A percentile compares a stretch with the other conserved stretches of the same genome.
Conservation (phyloP, 1,284 basidiomycete genomes). For the Ganoderma boninense region DNA sequence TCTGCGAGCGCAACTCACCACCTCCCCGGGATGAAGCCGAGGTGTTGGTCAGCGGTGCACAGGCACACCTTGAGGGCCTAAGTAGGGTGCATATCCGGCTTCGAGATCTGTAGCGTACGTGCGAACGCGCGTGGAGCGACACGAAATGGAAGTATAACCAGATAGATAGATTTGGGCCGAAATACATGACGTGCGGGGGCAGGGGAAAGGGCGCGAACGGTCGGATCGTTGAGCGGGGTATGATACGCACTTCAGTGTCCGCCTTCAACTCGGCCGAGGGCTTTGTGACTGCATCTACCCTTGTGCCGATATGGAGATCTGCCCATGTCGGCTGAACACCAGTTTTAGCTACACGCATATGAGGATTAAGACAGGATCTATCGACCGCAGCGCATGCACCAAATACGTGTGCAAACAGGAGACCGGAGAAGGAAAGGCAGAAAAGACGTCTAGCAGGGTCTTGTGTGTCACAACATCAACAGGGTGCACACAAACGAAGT, state of each 20-base stretch:
- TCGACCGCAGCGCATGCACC: constrained; percentile 5
- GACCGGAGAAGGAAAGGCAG: constrained; percentile 10
- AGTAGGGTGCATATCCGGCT: constrained; percentile 74
- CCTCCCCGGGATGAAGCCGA: constrained; percentile 73
- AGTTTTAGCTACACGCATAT: background rate
- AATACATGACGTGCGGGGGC: background rate
- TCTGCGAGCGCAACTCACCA: constrained; percentile 46
- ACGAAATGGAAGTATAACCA: background rate
- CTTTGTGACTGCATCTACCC: constrained; percentile 80
- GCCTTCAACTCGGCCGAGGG: constrained; percentile 77
- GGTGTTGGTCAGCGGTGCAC: constrained; percentile 82
- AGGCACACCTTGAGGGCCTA: constrained; percentile 77
- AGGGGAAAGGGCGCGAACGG: background rate
- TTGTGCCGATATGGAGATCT: constrained; percentile 85
- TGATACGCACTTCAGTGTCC: constrained; percentile 64
- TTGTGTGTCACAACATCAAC: background rate
- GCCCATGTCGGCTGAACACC: background rate
- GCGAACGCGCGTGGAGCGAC: background rate
- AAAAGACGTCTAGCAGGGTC: constrained; percentile 13
- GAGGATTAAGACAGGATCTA: constrained; percentile 2
- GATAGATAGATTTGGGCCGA: background rate
- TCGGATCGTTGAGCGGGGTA: constrained; percentile 10
- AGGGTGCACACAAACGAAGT: background rate
- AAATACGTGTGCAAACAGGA: constrained; percentile 14
- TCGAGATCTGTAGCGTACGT: constrained; percentile 60